Percentiles rank a stretch among this genome's conserved stretches.
Conservation (phyloP, 192 early-diverging fungal genomes). For the Glomus cerebriforme region DNA sequence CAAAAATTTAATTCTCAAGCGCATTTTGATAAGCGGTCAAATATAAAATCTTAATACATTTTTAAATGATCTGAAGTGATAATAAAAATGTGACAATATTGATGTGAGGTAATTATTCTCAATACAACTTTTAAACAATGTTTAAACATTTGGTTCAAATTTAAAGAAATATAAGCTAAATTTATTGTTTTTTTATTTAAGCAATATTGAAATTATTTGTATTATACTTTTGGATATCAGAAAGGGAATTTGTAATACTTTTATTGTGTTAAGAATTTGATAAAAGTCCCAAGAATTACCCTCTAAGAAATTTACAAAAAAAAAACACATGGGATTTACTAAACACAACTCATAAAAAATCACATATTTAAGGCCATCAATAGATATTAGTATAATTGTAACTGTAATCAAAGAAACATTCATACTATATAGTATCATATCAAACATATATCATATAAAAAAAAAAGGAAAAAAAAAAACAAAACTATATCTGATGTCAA, state of each 20-base stretch:
- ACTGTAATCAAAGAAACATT: neutral
- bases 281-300: neutral
- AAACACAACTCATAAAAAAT: neutral
- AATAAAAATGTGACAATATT: neutral
- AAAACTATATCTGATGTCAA: neutral
- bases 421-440: neutral
- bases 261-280: neutral
- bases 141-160: neutral
- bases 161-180: neutral
- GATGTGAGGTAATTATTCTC: too few relatives aligned
- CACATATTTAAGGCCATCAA: neutral
- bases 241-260: slow-evolving; percentile 16
- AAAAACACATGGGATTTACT: neutral
- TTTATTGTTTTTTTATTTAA: neutral
- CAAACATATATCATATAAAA: neutral
- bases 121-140: neutral
- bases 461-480: too few relatives aligned
- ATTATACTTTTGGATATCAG: neutral
- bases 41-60: neutral
- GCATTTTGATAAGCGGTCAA: neutral
- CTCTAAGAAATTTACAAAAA: neutral
- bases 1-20: neutral
- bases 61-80: neutral
- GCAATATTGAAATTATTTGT: neutral
- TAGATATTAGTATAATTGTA: neutral